phyloP scores from a whole-genome alignment of 2,329 filamentous ascomycete species.

The Clonostachys rosea region DNA sequence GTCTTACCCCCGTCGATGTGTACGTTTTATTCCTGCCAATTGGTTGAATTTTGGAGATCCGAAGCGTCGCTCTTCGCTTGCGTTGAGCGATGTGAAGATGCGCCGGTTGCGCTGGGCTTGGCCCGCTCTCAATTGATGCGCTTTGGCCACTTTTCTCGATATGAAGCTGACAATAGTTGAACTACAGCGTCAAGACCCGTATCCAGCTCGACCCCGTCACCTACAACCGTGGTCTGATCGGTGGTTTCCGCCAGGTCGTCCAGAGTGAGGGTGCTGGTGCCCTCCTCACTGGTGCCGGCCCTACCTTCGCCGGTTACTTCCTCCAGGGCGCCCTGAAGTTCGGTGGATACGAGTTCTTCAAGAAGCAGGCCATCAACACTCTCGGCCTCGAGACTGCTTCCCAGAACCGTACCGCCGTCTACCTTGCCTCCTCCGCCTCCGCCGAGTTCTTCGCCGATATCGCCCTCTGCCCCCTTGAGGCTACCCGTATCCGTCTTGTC shows the following conservation, averaged over 20 bases:
- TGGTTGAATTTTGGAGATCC: too few species aligned
- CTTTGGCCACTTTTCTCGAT: conserved; percentile 5
- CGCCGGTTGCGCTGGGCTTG: too few species aligned
- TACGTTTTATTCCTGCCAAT: conserved; percentile 53
- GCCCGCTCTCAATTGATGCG: background rate
- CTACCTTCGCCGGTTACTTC: conserved; percentile 88
- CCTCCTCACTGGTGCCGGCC: conserved; percentile 80
- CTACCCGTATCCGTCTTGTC: conserved; percentile 89
- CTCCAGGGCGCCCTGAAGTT: conserved; percentile 92
- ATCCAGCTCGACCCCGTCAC: conserved; percentile 88
- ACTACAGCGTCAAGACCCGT: conserved; percentile 83
- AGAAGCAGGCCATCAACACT: conserved; percentile 80
- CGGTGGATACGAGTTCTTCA: conserved; percentile 95
- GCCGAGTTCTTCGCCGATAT: conserved; percentile 72
- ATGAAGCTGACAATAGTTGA: conserved; percentile 7
- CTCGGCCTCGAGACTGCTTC: conserved; percentile 74
- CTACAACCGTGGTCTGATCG: conserved; percentile 85
- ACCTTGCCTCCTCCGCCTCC: conserved; percentile 64
- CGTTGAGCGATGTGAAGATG: too few species aligned
- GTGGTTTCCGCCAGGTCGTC: conserved; percentile 83
- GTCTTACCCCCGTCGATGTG: conserved; percentile 98
- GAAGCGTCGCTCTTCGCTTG: too few species aligned
- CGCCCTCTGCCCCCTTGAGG: conserved; percentile 86
- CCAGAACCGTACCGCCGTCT: conserved; percentile 77
- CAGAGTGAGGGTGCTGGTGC: conserved; percentile 80